phyloP scores from a whole-genome alignment of 345 rosid species.

The Geranium brycei region DNA sequence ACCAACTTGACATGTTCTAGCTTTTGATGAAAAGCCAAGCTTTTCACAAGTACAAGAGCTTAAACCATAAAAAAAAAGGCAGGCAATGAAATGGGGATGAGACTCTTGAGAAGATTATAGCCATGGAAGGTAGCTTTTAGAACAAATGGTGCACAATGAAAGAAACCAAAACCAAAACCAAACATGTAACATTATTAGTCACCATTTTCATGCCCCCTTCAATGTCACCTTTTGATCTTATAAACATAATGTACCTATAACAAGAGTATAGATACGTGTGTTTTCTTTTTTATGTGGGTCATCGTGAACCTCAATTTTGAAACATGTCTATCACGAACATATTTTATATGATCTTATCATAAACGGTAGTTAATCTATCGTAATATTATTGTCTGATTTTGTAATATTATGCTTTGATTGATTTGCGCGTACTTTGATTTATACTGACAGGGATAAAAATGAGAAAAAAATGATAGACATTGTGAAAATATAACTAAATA shows the following conservation, averaged over 20 bases:
- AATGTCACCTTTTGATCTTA: not conserved
- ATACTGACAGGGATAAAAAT: too few relatives aligned
- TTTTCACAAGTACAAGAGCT: constrained; percentile 2
- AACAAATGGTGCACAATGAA: constrained; percentile 26
- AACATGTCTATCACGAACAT: too few relatives aligned
- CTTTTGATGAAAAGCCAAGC: not conserved
- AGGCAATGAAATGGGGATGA: constrained; percentile 18
- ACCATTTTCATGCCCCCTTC: not conserved
- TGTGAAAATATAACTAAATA: too few relatives aligned
- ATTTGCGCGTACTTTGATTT: too few relatives aligned
- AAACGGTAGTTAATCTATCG: too few relatives aligned
- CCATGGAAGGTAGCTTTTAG: constrained; percentile 29
- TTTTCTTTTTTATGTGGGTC: too few relatives aligned
- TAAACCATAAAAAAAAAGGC: not conserved
- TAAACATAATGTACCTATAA: not conserved
- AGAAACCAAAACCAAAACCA: constrained; percentile 16
- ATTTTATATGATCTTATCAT: too few relatives aligned
- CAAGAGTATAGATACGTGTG: not conserved
- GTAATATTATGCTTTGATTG: too few relatives aligned
- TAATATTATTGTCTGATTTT: too few relatives aligned
- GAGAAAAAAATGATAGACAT: too few relatives aligned
- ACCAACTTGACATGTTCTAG: not conserved
- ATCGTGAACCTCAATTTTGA: too few relatives aligned
- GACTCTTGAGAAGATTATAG: constrained; percentile 12
- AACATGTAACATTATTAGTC: constrained; percentile 8